Evolutionary conservation across 495 filamentous ascomycete genomes (phyloP).

Genomic region (Parachaetomium inaequale): DNA sequence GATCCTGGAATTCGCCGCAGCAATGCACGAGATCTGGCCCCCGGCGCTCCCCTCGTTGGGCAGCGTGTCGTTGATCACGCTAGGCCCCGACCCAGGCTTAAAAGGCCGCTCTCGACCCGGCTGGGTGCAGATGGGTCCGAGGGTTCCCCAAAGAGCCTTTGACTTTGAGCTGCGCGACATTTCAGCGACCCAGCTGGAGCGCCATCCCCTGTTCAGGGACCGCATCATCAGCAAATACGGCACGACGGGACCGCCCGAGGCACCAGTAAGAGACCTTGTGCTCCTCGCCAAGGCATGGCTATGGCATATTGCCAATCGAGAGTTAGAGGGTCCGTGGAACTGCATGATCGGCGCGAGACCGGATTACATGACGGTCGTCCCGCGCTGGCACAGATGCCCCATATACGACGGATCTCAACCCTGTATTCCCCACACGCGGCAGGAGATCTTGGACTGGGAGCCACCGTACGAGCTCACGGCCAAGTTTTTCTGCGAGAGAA

Average conservation of each 20-base stretch:
- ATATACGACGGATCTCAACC: too few relatives aligned
- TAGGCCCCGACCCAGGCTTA: neutral
- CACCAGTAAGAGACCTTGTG: neutral
- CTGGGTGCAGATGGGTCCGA: neutral
- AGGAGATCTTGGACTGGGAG: neutral
- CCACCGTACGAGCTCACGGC: neutral
- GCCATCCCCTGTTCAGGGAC: neutral
- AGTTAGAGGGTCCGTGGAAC: neutral
- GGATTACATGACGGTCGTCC: neutral
- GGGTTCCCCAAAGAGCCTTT: neutral
- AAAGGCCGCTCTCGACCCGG: neutral
- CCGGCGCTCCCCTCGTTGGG: neutral
- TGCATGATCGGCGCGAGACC: neutral
- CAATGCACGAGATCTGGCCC: neutral
- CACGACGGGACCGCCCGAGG: neutral
- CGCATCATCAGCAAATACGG: neutral
- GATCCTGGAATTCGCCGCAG: neutral
- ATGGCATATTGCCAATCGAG: neutral
- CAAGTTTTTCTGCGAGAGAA: neutral
- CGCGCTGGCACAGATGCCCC: too few relatives aligned
- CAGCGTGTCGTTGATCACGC: neutral
- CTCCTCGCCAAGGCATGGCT: neutral
- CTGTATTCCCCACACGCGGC: neutral
- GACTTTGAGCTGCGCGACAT: neutral
- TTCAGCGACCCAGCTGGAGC: neutral